phyloP scores from a whole-genome alignment of 805 yeast species.

The Metschnikowia lunata region DNA sequence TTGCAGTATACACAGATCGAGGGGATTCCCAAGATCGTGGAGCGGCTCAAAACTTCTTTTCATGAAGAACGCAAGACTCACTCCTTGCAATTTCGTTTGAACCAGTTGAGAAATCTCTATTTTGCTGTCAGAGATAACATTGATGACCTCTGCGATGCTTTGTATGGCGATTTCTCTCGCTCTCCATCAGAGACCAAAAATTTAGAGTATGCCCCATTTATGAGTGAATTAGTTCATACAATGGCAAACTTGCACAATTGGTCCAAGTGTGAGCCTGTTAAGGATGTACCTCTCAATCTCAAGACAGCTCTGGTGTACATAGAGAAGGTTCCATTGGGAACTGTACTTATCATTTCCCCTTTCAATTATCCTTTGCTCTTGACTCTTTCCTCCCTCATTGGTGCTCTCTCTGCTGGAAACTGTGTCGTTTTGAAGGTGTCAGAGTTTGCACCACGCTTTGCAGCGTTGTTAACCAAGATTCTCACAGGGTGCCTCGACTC shows the following conservation, averaged over 20 bases:
- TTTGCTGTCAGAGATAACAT: slow-evolving; percentile 57
- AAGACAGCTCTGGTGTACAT: slow-evolving; percentile 17
- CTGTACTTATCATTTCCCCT: slow-evolving; percentile 68
- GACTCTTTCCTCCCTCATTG: slow-evolving; percentile 60
- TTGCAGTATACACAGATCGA: slow-evolving; percentile 43
- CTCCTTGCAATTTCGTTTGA: slow-evolving; percentile 51
- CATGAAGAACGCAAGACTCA: slow-evolving; percentile 44
- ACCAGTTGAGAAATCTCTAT: slow-evolving; percentile 64
- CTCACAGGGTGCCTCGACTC: slow-evolving; percentile 51
- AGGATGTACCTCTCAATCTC: slow-evolving; percentile 34
- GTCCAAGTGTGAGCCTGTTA: slow-evolving; percentile 48
- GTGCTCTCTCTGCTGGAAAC: slow-evolving; percentile 86
- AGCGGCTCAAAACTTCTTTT: slow-evolving; percentile 38
- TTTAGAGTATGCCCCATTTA: slow-evolving; percentile 49
- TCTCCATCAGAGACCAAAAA: slow-evolving; percentile 56
- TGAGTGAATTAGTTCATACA: slow-evolving; percentile 54
- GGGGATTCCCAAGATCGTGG: slow-evolving; percentile 47
- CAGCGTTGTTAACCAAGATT: slow-evolving; percentile 52
- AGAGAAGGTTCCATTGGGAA: slow-evolving; percentile 47
- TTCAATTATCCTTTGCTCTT: slow-evolving; percentile 76
- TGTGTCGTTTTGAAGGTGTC: slow-evolving; percentile 71
- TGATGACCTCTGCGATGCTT: slow-evolving; percentile 52
- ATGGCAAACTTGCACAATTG: slow-evolving; percentile 59
- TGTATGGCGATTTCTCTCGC: slow-evolving; percentile 65
- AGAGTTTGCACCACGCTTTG: slow-evolving; percentile 64